Percentiles rank a stretch among this genome's conserved stretches.
These are phyloP conservation scores for Phaeosphaeria sp. DNA, from an alignment of 2,329 filamentous ascomycete species.

Conservation along the genomic window DNA sequence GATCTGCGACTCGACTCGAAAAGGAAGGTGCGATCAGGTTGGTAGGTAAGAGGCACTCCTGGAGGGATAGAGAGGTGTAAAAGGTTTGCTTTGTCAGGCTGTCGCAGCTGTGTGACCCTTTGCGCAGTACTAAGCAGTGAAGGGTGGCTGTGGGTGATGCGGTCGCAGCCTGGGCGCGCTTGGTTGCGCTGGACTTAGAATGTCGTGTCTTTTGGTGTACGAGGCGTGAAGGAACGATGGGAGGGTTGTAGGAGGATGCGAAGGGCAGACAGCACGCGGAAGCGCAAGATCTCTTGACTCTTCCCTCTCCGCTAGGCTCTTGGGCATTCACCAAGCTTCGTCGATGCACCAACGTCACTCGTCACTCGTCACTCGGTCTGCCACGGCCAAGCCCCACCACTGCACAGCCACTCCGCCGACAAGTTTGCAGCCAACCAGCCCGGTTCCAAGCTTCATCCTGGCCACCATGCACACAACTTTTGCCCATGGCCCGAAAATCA, in stretches of 20 bases:
- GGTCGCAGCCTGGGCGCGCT: slow-evolving; percentile 30
- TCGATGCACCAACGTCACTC: not conserved
- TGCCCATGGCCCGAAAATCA: slow-evolving; percentile 17
- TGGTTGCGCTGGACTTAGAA: slow-evolving; percentile 29
- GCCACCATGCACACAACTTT: slow-evolving; percentile 11
- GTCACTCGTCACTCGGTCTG: slow-evolving; percentile 6
- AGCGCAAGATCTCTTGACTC: slow-evolving; percentile 13
- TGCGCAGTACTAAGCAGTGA: slow-evolving; percentile 16
- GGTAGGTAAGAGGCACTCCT: not conserved
- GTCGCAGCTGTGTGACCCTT: slow-evolving; percentile 14
- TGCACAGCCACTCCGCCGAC: slow-evolving; percentile 21
- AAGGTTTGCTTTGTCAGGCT: slow-evolving; percentile 14
- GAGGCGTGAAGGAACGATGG: slow-evolving; percentile 4
- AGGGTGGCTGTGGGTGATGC: slow-evolving; percentile 22
- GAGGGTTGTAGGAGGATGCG: slow-evolving; percentile 13
- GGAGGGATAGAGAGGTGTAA: slow-evolving; percentile 1
- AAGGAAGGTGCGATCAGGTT: not conserved
- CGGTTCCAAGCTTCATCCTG: slow-evolving; percentile 18
- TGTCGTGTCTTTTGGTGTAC: slow-evolving; percentile 1
- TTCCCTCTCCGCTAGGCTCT: slow-evolving; percentile 13
- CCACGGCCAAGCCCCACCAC: slow-evolving; percentile 5
- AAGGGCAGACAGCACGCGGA: slow-evolving; percentile 10
- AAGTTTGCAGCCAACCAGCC: slow-evolving; percentile 16
- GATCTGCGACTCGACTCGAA: not conserved
- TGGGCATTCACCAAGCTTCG: slow-evolving; percentile 16